Evolutionary conservation across 2,329 filamentous ascomycete species (phyloP), one percentile per base, ranked within the genome.

Genomic region (Grosmannia huntii): DNA sequence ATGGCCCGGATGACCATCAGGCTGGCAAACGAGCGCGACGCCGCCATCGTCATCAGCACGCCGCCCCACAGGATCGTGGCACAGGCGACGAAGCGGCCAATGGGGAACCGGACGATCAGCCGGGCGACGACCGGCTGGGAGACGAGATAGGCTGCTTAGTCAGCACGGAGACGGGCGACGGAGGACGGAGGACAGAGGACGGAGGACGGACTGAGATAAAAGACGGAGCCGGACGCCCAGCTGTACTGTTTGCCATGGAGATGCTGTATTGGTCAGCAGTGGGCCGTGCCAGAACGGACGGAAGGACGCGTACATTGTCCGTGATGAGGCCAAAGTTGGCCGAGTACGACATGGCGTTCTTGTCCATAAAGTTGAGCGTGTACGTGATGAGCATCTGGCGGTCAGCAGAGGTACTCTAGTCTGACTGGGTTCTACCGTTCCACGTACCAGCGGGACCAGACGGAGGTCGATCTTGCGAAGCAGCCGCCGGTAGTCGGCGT

Each of bases 91-190:
- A 67, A 64, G 53, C 69, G 71, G 23, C 69, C 70, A 16, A 72
- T 64, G 9, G 70, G 70, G 44, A 71, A 66, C n/a, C 63, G 64
- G 58, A 71, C 69, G n/a, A 72, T 62, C 0, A 71, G 59, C 21
- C 59, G 64, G n/a, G 65, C 66, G 23, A 55, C 55, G 19, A 57
- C 16, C 6, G 55, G 55, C 36, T 58, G 53, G 2, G 56, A 58
- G 12, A 60, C 53, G n/a, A 58, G 23, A 48, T 57, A 58, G 33
- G 50, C 50, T 55, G 36, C 36, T 38, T 38, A 38, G 36, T 38
- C 36, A 44, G 41, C 16, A 19, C 5, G 19, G 19, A 44, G 41
- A 41, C 12, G 6, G 14, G 16, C 19, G 38, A 41, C 12, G 16
- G 38, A 19, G 16, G 41, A 44, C 16, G n/a, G n/a, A n/a, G n/a